Conservation (phyloP, 345 rosid species). For the Stellera chamaejasme region DNA sequence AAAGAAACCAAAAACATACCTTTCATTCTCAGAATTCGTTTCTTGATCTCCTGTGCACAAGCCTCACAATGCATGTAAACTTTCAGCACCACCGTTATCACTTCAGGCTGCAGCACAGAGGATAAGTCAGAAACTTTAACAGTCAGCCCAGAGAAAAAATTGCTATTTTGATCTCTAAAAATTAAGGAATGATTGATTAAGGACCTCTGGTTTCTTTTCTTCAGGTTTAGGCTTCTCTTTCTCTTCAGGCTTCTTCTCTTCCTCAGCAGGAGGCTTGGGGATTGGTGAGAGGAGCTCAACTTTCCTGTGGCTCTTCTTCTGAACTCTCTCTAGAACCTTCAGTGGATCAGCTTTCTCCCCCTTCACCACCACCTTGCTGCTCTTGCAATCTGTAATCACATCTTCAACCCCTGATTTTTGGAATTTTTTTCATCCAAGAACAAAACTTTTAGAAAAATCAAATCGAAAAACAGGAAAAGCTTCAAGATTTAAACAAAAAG, state of each 20-base stretch:
- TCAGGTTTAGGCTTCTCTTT: slow-evolving; percentile 46
- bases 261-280: slow-evolving; percentile 59
- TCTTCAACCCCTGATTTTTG: slow-evolving; percentile 65
- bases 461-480: not conserved
- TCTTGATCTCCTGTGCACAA: slow-evolving; percentile 79
- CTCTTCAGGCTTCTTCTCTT: slow-evolving; percentile 47
- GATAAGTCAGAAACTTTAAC: not conserved
- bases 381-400: slow-evolving; percentile 73
- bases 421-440: not conserved
- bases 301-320: slow-evolving; percentile 72
- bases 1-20: slow-evolving; percentile 24
- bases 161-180: not conserved
- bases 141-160: not conserved
- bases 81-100: slow-evolving; percentile 53
- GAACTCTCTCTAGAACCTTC: slow-evolving; percentile 71
- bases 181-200: not conserved
- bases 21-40: slow-evolving; percentile 83
- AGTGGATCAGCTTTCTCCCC: slow-evolving; percentile 92
- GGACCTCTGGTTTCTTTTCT: slow-evolving; percentile 76
- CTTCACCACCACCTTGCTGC: slow-evolving; percentile 76
- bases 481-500: not conserved
- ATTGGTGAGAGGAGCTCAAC: slow-evolving; percentile 89
- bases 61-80: slow-evolving; percentile 97
- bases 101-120: slow-evolving; percentile 39
- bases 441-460: not conserved